Evolutionary conservation across 768 basidiomycete genomes (phyloP).

Genomic region (Hericium rajendrae): DNA sequence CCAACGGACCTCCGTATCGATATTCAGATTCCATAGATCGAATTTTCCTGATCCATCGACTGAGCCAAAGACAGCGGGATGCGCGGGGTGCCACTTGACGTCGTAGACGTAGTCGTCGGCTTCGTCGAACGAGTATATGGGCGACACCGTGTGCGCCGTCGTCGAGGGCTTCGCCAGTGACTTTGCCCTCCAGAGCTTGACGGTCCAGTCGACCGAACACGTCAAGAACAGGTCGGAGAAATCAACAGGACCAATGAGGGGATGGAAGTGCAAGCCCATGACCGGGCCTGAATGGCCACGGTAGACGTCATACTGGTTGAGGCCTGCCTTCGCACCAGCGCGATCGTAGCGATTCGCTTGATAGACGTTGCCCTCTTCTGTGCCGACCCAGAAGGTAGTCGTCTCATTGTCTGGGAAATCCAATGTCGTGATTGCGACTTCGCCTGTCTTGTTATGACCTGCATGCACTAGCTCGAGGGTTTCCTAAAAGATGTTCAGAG

Average conservation of each 20-base stretch:
- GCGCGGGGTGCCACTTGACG: constrained; percentile 94
- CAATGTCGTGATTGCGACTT: constrained; percentile 88
- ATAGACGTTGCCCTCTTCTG: constrained; percentile 96
- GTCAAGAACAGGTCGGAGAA: constrained; percentile 94
- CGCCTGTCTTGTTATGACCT: constrained; percentile 93
- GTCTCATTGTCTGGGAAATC: constrained; percentile 97
- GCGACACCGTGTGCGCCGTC: constrained; percentile 41
- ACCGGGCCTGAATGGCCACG: constrained; percentile 89
- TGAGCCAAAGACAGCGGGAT: constrained; percentile 88
- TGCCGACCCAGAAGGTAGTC: constrained; percentile 94
- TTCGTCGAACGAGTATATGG: constrained; percentile 92
- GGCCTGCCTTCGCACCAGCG: constrained; percentile 91
- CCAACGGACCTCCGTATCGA: constrained; percentile 82
- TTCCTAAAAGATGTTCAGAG: constrained; percentile 48
- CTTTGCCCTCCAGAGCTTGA: constrained; percentile 91
- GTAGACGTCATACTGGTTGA: constrained; percentile 91
- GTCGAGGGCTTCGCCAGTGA: constrained; percentile 67
- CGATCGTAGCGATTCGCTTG: constrained; percentile 96
- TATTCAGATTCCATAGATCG: constrained; percentile 95
- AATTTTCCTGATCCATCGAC: constrained; percentile 95
- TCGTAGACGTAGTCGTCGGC: constrained; percentile 99
- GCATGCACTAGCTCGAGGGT: constrained; percentile 82
- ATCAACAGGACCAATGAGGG: constrained; percentile 82
- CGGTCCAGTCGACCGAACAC: constrained; percentile 94
- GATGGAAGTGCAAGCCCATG: constrained; percentile 93